These are phyloP conservation scores for Monosporascus sp. DNA, from an alignment of 2,329 filamentous ascomycete genomes.

Conservation along the genomic window DNA sequence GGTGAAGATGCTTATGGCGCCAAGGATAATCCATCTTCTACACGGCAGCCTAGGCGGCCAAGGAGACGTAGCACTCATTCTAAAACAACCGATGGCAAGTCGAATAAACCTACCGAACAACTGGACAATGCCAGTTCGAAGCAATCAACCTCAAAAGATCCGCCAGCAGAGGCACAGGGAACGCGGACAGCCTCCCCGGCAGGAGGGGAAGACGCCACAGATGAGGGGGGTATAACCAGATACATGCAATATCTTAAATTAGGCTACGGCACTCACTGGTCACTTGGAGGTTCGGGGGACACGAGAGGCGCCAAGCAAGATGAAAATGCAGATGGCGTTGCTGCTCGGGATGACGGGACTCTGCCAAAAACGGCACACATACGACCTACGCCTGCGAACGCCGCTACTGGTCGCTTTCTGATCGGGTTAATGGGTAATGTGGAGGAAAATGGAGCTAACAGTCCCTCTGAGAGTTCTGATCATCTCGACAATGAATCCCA, in stretches of 20 bases:
- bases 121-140: slow-evolving; percentile 2
- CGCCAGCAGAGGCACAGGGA: slow-evolving; percentile 3
- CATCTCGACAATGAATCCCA: slow-evolving; percentile 23
- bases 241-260: slow-evolving; percentile 62
- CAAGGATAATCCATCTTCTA: slow-evolving; percentile 68
- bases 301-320: slow-evolving; percentile 9
- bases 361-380: slow-evolving; percentile 1
- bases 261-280: slow-evolving; percentile 64
- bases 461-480: slow-evolving; percentile 23
- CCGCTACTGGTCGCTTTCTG: slow-evolving; percentile 48
- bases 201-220: slow-evolving; percentile 14
- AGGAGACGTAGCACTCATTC: slow-evolving; percentile 20
- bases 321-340: slow-evolving; percentile 5
- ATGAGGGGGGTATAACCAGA: slow-evolving; percentile 43
- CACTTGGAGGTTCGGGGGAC: slow-evolving; percentile 31
- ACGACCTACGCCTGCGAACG: slow-evolving; percentile 5
- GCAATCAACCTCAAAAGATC: slow-evolving; percentile 1
- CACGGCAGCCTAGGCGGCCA: slow-evolving; percentile 44
- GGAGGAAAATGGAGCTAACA: slow-evolving; percentile 36
- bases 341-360: slow-evolving; percentile 2
- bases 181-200: slow-evolving; percentile 3
- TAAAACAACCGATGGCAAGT: slow-evolving; percentile 2
- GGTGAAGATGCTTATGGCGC: slow-evolving; percentile 83
- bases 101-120: slow-evolving; percentile 9
- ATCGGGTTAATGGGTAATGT: slow-evolving; percentile 65